Conservation (phyloP, 208 protist species). For the Wallacemonas collosoma region DNA sequence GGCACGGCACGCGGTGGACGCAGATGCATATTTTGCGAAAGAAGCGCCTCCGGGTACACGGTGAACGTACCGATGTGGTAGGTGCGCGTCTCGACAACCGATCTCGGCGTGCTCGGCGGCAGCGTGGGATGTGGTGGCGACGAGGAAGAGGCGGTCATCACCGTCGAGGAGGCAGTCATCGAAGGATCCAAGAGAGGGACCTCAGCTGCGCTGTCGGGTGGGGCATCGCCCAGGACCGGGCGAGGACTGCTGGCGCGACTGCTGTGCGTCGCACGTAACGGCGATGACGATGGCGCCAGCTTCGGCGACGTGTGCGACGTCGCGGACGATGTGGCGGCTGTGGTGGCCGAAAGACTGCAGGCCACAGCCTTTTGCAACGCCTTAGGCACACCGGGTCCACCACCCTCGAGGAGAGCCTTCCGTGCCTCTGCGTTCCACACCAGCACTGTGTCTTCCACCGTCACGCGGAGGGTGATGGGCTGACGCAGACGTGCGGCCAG, state of each 20-base stretch:
- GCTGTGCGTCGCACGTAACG: too few species aligned
- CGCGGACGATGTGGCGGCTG: not conserved
- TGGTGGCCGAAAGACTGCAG: not conserved
- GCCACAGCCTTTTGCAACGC: conserved; percentile 13
- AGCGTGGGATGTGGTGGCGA: not conserved
- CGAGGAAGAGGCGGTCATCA: not conserved
- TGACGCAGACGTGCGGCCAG: conserved; percentile 11
- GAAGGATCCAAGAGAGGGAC: too few species aligned
- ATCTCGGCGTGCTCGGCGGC: not conserved
- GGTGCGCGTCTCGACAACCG: conserved; percentile 4
- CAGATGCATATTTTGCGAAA: conserved; percentile 7
- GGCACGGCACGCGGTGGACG: conserved; percentile 3
- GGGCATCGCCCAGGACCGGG: too few species aligned
- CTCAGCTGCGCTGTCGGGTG: too few species aligned
- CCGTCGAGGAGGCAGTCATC: not conserved
- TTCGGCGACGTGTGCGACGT: too few species aligned
- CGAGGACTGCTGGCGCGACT: too few species aligned
- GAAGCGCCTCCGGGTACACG: conserved; percentile 9
- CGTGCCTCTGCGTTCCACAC: conserved; percentile 8
- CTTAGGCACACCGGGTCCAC: conserved; percentile 1
- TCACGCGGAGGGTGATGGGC: conserved; percentile 16
- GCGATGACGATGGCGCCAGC: too few species aligned
- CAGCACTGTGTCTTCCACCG: conserved; percentile 11
- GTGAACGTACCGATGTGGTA: conserved; percentile 12
- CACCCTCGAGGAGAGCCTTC: conserved; percentile 15